Conservation (phyloP, 495 filamentous ascomycete species). For the Podospora anserina region DNA sequence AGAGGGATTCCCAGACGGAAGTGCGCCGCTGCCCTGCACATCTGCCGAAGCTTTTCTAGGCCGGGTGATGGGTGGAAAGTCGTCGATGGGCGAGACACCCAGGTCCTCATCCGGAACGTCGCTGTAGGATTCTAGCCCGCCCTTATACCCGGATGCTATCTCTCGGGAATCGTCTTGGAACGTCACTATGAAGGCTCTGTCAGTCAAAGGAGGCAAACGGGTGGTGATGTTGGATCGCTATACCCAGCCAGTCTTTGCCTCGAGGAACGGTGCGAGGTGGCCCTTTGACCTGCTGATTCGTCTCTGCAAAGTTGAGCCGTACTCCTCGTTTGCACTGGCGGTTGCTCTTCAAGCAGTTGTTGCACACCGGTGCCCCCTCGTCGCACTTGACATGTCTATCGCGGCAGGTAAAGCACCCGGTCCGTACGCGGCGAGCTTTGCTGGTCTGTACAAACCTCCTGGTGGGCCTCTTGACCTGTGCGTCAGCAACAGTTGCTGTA, state of each 20-base stretch:
- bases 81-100: slow-evolving; percentile 28
- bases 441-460: slow-evolving; percentile 19
- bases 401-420: slow-evolving; percentile 74
- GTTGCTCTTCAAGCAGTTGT: slow-evolving; percentile 86
- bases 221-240: slow-evolving; percentile 4
- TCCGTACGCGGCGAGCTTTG: slow-evolving; percentile 70
- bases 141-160: slow-evolving; percentile 89
- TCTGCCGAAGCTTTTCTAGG: neutral
- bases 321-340: slow-evolving; percentile 82
- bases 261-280: slow-evolving; percentile 62
- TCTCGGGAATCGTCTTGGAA: slow-evolving; percentile 88
- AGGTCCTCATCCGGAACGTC: slow-evolving; percentile 5
- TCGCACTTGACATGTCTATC: slow-evolving; percentile 70
- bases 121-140: slow-evolving; percentile 73
- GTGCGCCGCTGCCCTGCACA: neutral
- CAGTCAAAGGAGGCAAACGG: slow-evolving; percentile 3
- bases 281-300: slow-evolving; percentile 71
- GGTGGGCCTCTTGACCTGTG: neutral
- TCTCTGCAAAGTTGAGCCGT: slow-evolving; percentile 91
- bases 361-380: slow-evolving; percentile 73
- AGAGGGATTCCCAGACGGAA: neutral
- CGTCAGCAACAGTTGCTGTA: neutral
- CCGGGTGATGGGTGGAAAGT: neutral
- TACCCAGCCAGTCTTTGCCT: slow-evolving; percentile 64
- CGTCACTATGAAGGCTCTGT: slow-evolving; percentile 40